phyloP scores from a whole-genome alignment of 768 basidiomycete species.

The Russula sp. region DNA sequence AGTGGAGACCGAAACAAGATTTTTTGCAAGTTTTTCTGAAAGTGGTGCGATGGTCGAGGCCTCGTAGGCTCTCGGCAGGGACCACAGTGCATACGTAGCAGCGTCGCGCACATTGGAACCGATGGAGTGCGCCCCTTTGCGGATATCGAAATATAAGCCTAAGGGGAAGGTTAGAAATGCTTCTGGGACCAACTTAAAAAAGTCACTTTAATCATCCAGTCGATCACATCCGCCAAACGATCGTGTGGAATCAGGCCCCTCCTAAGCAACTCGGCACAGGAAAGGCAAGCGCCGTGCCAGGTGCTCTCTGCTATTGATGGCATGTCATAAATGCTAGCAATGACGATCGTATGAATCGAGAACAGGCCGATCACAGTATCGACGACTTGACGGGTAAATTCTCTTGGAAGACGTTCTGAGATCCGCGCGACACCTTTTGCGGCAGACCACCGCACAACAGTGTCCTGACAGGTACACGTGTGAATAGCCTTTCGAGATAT shows the following conservation, averaged over 20 bases:
- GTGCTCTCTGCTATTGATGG: slow-evolving; percentile 77
- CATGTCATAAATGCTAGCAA: slow-evolving; percentile 64
- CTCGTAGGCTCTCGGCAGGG: slow-evolving; percentile 78
- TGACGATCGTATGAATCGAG: slow-evolving; percentile 64
- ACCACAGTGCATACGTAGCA: slow-evolving; percentile 93
- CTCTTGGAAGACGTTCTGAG: slow-evolving; percentile 70
- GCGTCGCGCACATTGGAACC: slow-evolving; percentile 95
- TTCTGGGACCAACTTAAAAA: slow-evolving; percentile 1
- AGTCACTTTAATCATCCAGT: slow-evolving; percentile 76
- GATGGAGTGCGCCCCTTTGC: slow-evolving; percentile 88
- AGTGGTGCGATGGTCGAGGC: slow-evolving; percentile 56
- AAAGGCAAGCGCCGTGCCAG: slow-evolving; percentile 94
- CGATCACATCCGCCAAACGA: slow-evolving; percentile 60
- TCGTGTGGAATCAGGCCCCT: slow-evolving; percentile 64
- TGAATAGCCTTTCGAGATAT: slow-evolving; percentile 4
- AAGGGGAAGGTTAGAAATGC: slow-evolving; percentile 22
- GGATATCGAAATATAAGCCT: slow-evolving; percentile 94
- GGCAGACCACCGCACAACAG: slow-evolving; percentile 90
- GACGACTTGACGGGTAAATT: slow-evolving; percentile 77
- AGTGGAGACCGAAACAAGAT: slow-evolving; percentile 73
- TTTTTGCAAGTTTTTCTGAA: slow-evolving; percentile 61
- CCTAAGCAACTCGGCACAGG: slow-evolving; percentile 89
- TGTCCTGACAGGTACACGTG: slow-evolving; percentile 59
- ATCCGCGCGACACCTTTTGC: slow-evolving; percentile 90
- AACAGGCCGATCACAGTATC: slow-evolving; percentile 77